Evolutionary conservation across 495 filamentous ascomycete species (phyloP), one percentile per base, ranked within the genome.

Genomic region (Podospora australis): DNA sequence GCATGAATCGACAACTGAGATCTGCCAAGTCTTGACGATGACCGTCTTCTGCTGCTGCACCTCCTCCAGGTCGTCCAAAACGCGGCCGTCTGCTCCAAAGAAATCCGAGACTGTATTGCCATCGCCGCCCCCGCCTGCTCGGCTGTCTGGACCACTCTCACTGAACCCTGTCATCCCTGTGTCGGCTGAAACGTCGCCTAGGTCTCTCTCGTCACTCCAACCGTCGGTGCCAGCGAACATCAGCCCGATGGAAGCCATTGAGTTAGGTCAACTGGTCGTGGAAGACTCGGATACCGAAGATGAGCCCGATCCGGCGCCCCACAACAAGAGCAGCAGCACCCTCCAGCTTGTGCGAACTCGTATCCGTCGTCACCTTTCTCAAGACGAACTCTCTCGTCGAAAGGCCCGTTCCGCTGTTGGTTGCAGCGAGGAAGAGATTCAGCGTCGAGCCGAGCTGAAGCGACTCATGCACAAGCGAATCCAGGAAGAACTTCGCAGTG

Each of bases 401-500:
- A 66, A 62, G 25, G 65, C 68, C 5, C 62, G 63, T 21, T 63
- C 67, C 7, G 67, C 66, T 23, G 63, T 71, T 2, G 71, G 71
- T 14, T 64, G 58, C 24, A 72, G 64, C 29, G 64, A 72, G n/a
- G 72, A 74, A 48, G 73, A 73, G 50, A 48, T 74, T 32, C 70
- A 70, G 38, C 65, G 75, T 5, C 66, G 75, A 43, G 73, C 71
- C 25, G 75, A 78, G 50, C 48, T 78, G 41, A 72, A 67, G 53
- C 64, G 74, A 36, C 54, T 77, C 11, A 68, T 72, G 63, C 67
- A 72, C 43, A 69, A 71, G 49, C 64, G 75, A 47, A 77, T 78
- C 19, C 70, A 73, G 44, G 72, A 77, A 32, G 75, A 78, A 44
- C 56, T 78, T 24, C 69, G 68, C 43, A 71, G 49, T 26, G 70